phyloP scores from a whole-genome alignment of 768 basidiomycete species.

The Russula griseocarnosa region DNA sequence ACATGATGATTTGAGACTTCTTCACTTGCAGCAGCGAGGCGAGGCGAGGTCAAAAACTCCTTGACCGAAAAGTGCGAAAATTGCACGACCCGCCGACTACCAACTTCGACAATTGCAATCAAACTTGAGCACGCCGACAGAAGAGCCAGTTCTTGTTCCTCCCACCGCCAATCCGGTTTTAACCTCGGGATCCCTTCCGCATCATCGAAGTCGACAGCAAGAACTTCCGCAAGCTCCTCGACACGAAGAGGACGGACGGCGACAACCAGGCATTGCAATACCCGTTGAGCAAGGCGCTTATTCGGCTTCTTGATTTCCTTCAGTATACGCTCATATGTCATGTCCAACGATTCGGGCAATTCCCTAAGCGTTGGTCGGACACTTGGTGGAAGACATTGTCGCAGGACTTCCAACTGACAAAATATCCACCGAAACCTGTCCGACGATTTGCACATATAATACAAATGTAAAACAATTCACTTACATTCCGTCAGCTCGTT shows the following conservation, averaged over 20 bases:
- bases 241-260: constrained; percentile 5
- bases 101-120: neutral
- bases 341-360: neutral
- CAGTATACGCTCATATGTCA: neutral
- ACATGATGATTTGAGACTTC: neutral
- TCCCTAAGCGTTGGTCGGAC: neutral
- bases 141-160: neutral
- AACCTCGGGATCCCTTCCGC: neutral
- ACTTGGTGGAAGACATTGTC: neutral
- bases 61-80: neutral
- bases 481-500: neutral
- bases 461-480: neutral
- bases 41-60: neutral
- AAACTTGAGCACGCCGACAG: neutral
- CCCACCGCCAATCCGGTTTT: neutral
- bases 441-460: too few species aligned
- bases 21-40: neutral
- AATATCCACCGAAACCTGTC: neutral
- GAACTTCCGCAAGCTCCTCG: neutral
- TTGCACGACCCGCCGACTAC: neutral
- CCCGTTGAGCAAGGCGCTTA: neutral
- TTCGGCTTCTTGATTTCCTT: neutral
- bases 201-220: neutral
- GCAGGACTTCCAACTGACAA: neutral
- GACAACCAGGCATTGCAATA: neutral